Evolutionary conservation across 2,329 filamentous ascomycete genomes (phyloP), one percentile per base, ranked within the genome.

Genomic region (Aspergillus hiratsukae): DNA sequence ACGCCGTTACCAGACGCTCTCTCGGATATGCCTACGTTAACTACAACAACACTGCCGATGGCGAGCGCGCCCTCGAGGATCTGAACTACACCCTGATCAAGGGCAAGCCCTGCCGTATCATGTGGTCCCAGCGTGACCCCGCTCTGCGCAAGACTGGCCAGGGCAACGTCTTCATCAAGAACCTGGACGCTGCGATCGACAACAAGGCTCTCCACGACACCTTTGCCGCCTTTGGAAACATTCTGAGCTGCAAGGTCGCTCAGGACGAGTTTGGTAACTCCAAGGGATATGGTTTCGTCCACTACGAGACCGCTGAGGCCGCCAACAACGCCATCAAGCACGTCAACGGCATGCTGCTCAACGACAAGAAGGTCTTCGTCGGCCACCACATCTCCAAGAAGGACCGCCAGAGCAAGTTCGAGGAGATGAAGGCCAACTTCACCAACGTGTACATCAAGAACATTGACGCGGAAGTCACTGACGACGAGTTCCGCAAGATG

Each of bases 341-440:
- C 72, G 94, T 99, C 73, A 99, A 99, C 77, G 94, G 94, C 76
- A 99, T 99, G 94, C 83, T 99, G 76, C 80, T 99, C 74, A 99
- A 99, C 81, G 94, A 99, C 86, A 99, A 99, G 88, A 99, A 99
- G 86, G 94, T 99, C 64, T 99, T 95, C 69, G 94, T 99, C 67
- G 94, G 94, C 64, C 93, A 97, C 80, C 94, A 99, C 81, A 97
- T 99, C 71, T 92, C 94, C 76, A 97, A 97, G 89, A 97, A 97
- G 85, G 94, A 99, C 75, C 93, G 94, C 70, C 94, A 97, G 85
- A 96, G 91, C 90, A 99, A 99, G 82, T 97, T 97, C 69, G 94
- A 99, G 82, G 94, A 99, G 84, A 99, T 99, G 93, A 99, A 99
- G 88, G 94, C 94, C 78, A 99, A 99, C 84, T 99, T 95, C 85